Evolutionary conservation across 2,329 filamentous ascomycete genomes (phyloP), one percentile per base, ranked within the genome.

Genomic region (Talaromyces sp.): DNA sequence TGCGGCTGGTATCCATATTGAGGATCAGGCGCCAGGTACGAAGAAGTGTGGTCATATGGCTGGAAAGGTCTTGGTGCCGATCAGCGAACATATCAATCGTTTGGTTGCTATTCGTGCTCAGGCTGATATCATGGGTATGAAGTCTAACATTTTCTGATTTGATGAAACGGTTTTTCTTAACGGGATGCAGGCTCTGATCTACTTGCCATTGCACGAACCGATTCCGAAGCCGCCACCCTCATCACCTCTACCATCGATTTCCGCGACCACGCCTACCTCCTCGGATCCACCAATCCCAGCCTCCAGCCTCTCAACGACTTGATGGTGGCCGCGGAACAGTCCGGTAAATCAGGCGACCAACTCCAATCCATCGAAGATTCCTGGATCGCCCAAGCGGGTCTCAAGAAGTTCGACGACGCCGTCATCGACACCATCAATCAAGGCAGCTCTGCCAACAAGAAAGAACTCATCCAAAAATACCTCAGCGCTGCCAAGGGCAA

Each of bases 31-130:
- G 3, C 93, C 95, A 2, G 95, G 95, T 61, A 98, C 95, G 57
- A 99, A 99, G 86, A 99, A 99, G 86, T 99, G 95, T 77, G 95
- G 95, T 67, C 95, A 98, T 81, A 98, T 98, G 95, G 95, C 95
- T 68, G 95, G 95, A 73, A 98, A 98, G 82, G 95, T 98, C 48
- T 83, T 99, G 65, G 95, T 99, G 59, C 95, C 95, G 58, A 96
- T 97, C 75, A 91, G 87, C 79, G 95, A 99, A 82, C 95, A 99
- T 82, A 97, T 98, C 81, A 98, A 97, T 82, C 89, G 95, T 61
- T 84, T 99, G 61, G 92, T 99, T 58, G 93, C 95, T 69, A 98
- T 99, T 76, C 89, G 95, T 65, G 93, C 95, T 4, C 95, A 99
- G 80, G 93, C 95, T 69, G 95, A 99, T 75, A 98, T 99, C 73